phyloP scores from a whole-genome alignment of 2,329 filamentous ascomycete genomes.

The Aspergillus neoniger region DNA sequence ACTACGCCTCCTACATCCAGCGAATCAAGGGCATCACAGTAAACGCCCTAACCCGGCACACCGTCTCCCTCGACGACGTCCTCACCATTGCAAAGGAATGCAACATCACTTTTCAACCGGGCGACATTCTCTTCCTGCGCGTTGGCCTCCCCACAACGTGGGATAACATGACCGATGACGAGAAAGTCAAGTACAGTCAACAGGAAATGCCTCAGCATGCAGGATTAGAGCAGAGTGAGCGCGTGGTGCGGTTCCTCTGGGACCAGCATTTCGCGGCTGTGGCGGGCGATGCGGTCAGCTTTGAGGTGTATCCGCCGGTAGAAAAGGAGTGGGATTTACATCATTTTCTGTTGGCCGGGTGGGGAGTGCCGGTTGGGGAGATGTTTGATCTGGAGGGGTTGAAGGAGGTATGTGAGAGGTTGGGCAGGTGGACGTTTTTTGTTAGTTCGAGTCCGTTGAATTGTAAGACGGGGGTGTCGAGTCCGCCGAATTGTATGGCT shows the following conservation, averaged over 20 bases:
- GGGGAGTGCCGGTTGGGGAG: constrained; percentile 43
- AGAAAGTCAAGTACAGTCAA: constrained; percentile 33
- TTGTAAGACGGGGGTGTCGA: constrained; percentile 42
- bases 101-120: constrained; percentile 38
- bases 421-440: constrained; percentile 42
- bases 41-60: constrained; percentile 37
- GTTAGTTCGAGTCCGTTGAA: constrained; percentile 42
- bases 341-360: constrained; percentile 40
- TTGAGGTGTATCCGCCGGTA: constrained; percentile 53
- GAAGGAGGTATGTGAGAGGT: constrained; percentile 33
- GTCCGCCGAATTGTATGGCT: constrained; percentile 47
- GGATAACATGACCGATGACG: constrained; percentile 31
- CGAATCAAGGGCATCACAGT: constrained; percentile 34
- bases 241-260: constrained; percentile 60
- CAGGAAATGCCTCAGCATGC: constrained; percentile 36
- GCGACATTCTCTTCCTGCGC: constrained; percentile 44
- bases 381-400: constrained; percentile 44
- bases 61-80: constrained; percentile 38
- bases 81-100: constrained; percentile 37
- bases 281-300: constrained; percentile 60
- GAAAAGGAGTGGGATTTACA: constrained; percentile 39
- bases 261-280: constrained; percentile 61
- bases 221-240: constrained; percentile 42
- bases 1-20: constrained; percentile 38
- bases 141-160: constrained; percentile 40